phyloP scores from a whole-genome alignment of 768 basidiomycete genomes.

The Suillus paluster region DNA sequence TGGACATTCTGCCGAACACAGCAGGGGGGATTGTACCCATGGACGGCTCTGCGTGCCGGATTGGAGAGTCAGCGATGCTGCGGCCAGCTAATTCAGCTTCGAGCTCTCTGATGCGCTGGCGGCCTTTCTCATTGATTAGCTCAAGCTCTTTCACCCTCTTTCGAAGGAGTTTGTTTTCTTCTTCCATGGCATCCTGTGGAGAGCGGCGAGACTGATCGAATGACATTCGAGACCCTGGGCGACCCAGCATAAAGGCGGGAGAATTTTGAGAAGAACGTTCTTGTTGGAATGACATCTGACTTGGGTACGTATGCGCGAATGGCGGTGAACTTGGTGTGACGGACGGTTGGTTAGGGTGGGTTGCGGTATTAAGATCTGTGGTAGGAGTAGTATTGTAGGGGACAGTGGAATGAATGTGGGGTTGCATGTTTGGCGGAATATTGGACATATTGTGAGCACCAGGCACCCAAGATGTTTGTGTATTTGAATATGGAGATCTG shows the following conservation, averaged over 20 bases:
- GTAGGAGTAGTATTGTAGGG: constrained; percentile 23
- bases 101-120: constrained; percentile 51
- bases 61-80: constrained; percentile 16
- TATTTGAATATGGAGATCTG: constrained; percentile 21
- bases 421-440: constrained; percentile 25
- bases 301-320: constrained; percentile 6
- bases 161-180: constrained; percentile 59
- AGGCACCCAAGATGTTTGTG: constrained; percentile 11
- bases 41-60: constrained; percentile 20
- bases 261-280: constrained; percentile 3
- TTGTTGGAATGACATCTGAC: constrained; percentile 13
- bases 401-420: constrained; percentile 28
- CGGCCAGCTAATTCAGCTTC: constrained; percentile 47
- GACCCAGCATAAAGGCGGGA: constrained; percentile 4
- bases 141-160: constrained; percentile 68
- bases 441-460: constrained; percentile 7
- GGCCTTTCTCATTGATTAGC: constrained; percentile 55
- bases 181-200: constrained; percentile 39
- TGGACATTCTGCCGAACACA: constrained; percentile 34
- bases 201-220: constrained; percentile 29
- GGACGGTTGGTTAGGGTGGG: constrained; percentile 22
- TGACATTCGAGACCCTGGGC: constrained; percentile 31
- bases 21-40: constrained; percentile 20
- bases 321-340: constrained; percentile 18
- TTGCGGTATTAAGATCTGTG: constrained; percentile 23